Base-by-base conservation (phyloP, 2,329 filamentous ascomycete species). In the Pochonia chlamydosporia region DNA sequence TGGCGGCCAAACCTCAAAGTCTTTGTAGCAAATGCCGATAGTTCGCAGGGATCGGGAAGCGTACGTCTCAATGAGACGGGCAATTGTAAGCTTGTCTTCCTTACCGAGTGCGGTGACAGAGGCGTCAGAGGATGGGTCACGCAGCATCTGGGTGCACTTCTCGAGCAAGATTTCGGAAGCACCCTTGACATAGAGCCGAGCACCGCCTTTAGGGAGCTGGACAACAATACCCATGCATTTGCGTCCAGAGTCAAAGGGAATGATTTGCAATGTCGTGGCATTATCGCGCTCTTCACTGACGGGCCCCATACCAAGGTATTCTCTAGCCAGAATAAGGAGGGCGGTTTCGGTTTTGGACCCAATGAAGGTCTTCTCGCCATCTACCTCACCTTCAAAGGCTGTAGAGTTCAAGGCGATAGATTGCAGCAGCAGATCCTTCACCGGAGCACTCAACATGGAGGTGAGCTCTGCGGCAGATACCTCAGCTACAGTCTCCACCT, bases 1-100 rank as follows among this genome's bases (percentile, higher is more conserved):
- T 4, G 89, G 89, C 26, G 91, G 90, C 90, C 90, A 96, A 45
- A 79, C 78, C 21, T 87, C 79, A 55, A 93, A 95, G 57, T 96
- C 90, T 47, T 83, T 85, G 67, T 89, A 95, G 45, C 89, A 75
- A 53, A 95, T 78, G 37, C 84, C 88, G 56, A 96, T 95, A 1
- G 90, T 95, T 52, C 90, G 81, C 26, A 96, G 75, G 7, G 89
- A 95, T 16, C 85, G 78, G 23, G 79, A 81, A 9, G 90, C 90
- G 61, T 95, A 96, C 40, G 75, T 78, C 52, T 84, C 81, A 56
- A 95, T 95, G 41, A 89, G 73, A 20, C 74, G 69, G 54, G 79
- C 78, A 52, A 96, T 63, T 7, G 68, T 75, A n/a, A n/a, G n/a
- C 51, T 76, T 67, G 44, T 71, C 70, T 54, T 83, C 79, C 39